Evolutionary conservation across 2,329 filamentous ascomycete species (phyloP).

Genomic region (Apiospora rasikravindrae): DNA sequence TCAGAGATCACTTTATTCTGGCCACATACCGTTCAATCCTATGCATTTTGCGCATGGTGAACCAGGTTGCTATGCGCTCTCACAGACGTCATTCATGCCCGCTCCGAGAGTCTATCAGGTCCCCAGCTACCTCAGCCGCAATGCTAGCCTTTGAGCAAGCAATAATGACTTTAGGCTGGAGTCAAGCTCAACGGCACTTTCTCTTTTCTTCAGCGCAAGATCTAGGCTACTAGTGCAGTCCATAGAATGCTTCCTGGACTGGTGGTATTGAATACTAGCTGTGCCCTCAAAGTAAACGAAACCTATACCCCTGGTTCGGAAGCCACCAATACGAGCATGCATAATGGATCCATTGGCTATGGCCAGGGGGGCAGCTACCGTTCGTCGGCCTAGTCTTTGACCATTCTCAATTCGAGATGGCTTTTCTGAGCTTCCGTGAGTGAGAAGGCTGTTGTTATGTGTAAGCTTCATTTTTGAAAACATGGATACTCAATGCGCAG

Average conservation of each 20-base stretch:
- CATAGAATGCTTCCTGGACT: background rate
- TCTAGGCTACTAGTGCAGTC: background rate
- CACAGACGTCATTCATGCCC: background rate
- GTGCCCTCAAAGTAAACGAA: background rate
- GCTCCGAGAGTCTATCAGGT: background rate
- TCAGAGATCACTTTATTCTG: no score
- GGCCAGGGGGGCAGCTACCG: background rate
- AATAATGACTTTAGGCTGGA: background rate
- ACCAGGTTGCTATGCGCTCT: background rate
- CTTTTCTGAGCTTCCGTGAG: no score
- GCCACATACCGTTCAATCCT: no score
- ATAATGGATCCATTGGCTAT: background rate
- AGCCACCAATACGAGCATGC: background rate
- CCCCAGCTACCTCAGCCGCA: background rate
- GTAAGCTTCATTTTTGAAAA: background rate
- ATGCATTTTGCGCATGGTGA: background rate
- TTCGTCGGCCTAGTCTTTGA: background rate
- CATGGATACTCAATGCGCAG: background rate
- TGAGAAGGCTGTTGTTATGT: background rate
- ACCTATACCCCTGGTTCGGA: background rate
- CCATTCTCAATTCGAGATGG: no score
- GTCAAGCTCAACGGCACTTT: background rate
- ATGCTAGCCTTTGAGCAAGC: background rate
- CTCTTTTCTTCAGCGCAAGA: background rate
- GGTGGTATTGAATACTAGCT: background rate